Conservation (phyloP, 1,284 basidiomycete genomes). For the Macrocystidia cucumis region DNA sequence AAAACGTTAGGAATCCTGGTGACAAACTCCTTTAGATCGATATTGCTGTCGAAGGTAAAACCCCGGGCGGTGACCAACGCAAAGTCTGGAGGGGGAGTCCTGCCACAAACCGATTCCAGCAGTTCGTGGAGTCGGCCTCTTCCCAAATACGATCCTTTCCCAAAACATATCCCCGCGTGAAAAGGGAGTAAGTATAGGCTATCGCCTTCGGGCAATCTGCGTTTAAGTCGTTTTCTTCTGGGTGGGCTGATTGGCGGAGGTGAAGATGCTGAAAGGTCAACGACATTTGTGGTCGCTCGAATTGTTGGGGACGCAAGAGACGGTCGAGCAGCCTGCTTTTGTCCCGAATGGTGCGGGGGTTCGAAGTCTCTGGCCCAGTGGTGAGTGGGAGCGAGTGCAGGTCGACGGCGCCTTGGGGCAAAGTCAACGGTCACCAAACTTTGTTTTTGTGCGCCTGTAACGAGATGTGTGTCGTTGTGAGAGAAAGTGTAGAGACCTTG, state of each 20-base stretch:
- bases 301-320: not conserved
- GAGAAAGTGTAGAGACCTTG: slow-evolving; percentile 25
- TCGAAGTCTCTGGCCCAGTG: slow-evolving; percentile 11
- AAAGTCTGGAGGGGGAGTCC: slow-evolving; percentile 16
- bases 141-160: slow-evolving; percentile 39
- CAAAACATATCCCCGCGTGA: slow-evolving; percentile 42
- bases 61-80: slow-evolving; percentile 23
- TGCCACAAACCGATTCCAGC: slow-evolving; percentile 24
- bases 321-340: slow-evolving; percentile 1
- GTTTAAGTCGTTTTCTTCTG: not conserved
- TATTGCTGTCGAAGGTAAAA: slow-evolving; percentile 32
- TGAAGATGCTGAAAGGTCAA: too few species aligned
- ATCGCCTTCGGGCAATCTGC: slow-evolving; percentile 23
- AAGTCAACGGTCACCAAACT: slow-evolving; percentile 24
- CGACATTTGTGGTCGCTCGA: too few species aligned
- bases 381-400: slow-evolving; percentile 30
- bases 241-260: too few species aligned
- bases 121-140: slow-evolving; percentile 53
- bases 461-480: slow-evolving; percentile 17
- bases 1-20: slow-evolving; percentile 32
- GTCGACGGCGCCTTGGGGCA: slow-evolving; percentile 28
- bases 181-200: slow-evolving; percentile 42
- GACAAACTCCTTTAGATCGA: slow-evolving; percentile 28
- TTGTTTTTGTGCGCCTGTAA: slow-evolving; percentile 24
- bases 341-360: slow-evolving; percentile 6